These are phyloP conservation scores for Daldinia childiae DNA, from an alignment of 495 filamentous ascomycete genomes.

Conservation along the genomic window DNA sequence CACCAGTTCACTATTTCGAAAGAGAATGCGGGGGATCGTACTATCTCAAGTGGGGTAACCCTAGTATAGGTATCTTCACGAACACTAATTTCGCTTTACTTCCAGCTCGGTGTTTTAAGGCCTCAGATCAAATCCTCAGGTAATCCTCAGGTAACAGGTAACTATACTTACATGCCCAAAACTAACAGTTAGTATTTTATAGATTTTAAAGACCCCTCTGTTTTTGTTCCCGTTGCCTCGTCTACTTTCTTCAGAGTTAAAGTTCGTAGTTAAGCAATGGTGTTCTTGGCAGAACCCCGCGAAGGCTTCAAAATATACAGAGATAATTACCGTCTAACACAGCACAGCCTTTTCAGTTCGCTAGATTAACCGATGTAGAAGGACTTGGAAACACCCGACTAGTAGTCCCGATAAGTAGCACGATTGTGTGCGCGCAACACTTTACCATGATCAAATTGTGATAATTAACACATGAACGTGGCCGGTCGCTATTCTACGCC, in stretches of 20 bases:
- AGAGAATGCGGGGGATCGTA: slow-evolving; percentile 31
- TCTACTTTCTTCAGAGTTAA: not conserved
- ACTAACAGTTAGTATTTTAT: not conserved
- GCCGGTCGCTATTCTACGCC: slow-evolving; percentile 21
- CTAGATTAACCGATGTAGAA: slow-evolving; percentile 40
- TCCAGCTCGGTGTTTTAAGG: not conserved
- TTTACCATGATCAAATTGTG: slow-evolving; percentile 26
- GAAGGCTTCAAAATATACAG: not conserved
- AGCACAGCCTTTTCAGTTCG: not conserved
- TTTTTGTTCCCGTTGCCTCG: not conserved
- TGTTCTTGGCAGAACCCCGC: not conserved
- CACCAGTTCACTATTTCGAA: slow-evolving; percentile 3
- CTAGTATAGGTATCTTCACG: not conserved
- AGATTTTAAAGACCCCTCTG: not conserved
- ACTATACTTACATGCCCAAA: not conserved
- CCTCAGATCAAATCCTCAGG: not conserved
- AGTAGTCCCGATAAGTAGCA: slow-evolving; percentile 31
- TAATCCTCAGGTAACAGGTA: not conserved
- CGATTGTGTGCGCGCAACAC: slow-evolving; percentile 27
- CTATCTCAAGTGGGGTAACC: slow-evolving; percentile 21
- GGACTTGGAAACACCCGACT: slow-evolving; percentile 25
- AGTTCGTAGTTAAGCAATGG: not conserved
- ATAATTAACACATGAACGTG: slow-evolving; percentile 9
- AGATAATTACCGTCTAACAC: not conserved
- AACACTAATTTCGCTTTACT: not conserved